These are phyloP conservation scores for Helianthus annuus DNA, from an alignment of 129 eudicot species.

Conservation along the genomic window HanXRQr2.0-SUNRISE NC_035439.2:125474621-125475120, in stretches of 20 bases:
- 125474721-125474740: too few species aligned
- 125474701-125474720: too few species aligned
- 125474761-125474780: too few species aligned
- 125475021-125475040: conserved; percentile 56
- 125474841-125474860: neutral
- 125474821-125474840: neutral
- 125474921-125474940: conserved; percentile 64
- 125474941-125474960: conserved; percentile 70
- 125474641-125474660: too few species aligned
- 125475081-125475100: conserved; percentile 54
- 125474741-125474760: too few species aligned
- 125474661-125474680: too few species aligned
- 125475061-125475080: conserved; percentile 61
- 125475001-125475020: conserved; percentile 61
- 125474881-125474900: conserved; percentile 45
- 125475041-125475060: conserved; percentile 70
- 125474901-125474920: conserved; percentile 78
- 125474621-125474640: too few species aligned
- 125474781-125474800: too few species aligned
- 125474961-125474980: conserved; percentile 68
- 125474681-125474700: too few species aligned
- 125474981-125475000: conserved; percentile 57
- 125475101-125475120: conserved; percentile 46
- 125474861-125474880: neutral
- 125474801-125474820: too few species aligned